Evolutionary conservation across 2,329 filamentous ascomycete genomes (phyloP).

Genomic region (Colletotrichum scovillei): DNA sequence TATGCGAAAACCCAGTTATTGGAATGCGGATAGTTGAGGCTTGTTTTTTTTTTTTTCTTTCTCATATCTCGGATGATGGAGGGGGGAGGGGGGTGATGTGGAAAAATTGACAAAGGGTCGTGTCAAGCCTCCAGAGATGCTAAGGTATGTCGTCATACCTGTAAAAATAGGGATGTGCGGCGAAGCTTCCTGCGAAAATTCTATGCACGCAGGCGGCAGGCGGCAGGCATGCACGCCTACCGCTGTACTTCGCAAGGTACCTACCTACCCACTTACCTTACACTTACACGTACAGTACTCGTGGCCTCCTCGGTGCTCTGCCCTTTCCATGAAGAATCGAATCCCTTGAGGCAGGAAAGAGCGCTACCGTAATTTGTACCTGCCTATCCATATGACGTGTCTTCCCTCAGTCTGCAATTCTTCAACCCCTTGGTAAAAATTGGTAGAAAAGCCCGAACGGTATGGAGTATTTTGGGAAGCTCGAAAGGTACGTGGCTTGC

Average conservation of each 20-base stretch:
- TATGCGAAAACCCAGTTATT: too few species aligned
- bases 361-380: too few species aligned
- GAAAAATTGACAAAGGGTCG: not conserved
- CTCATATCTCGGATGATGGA: not conserved
- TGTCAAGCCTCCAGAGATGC: not conserved
- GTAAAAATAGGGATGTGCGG: constrained; percentile 24
- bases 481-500: too few species aligned
- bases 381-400: too few species aligned
- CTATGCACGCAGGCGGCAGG: not conserved
- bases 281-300: not conserved
- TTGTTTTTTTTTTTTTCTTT: not conserved
- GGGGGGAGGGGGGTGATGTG: not conserved
- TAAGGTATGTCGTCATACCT: constrained; percentile 7
- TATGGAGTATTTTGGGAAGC: too few species aligned
- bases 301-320: too few species aligned
- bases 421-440: too few species aligned
- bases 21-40: too few species aligned
- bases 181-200: constrained; percentile 30
- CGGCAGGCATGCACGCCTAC: not conserved
- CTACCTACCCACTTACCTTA: not conserved
- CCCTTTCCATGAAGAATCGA: too few species aligned
- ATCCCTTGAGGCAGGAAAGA: too few species aligned
- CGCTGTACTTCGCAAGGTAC: not conserved
- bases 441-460: too few species aligned
- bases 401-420: too few species aligned